Evolutionary conservation across 208 protist species (phyloP), one percentile per base, ranked within the genome.

Genomic region (Cochliopodium minus): DNA sequence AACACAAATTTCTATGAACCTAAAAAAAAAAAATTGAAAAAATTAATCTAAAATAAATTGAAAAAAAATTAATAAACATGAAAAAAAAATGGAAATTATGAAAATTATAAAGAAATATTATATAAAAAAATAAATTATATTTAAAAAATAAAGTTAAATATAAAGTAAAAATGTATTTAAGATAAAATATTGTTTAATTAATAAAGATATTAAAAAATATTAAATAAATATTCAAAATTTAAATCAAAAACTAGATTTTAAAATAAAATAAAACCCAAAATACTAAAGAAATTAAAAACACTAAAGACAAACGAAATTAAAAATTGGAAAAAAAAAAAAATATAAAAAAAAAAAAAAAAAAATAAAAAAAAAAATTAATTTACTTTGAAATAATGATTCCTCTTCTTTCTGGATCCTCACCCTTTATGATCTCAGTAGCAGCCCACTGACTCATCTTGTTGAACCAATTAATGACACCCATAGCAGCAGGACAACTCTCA

Each of bases 21-120:
- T n/a, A 43, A 43, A 43, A 43, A 43, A 43, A 43, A 43, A 43
- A 43, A 43, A 43, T n/a, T n/a, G n/a, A 43, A 43, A 43, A 43
- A 43, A 43, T n/a, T n/a, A 43, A 43, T n/a, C 17, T n/a, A 43
- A 43, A 43, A 43, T n/a, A 43, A 43, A 43, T 43, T 17, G 17
- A 20, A 43, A 22, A 17, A 43, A 43, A 22, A 43, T n/a, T n/a
- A 43, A 43, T n/a, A 43, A 43, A 43, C 17, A 43, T n/a, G n/a
- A 43, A 43, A 43, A 43, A 43, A 43, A 43, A 43, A 43, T n/a
- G n/a, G n/a, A 43, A 43, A 43, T n/a, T n/a, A 43, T n/a, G n/a
- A 43, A 43, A 43, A 43, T n/a, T n/a, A 43, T n/a, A 43, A 43
- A 43, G n/a, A 43, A 43, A 43, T n/a, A 43, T n/a, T n/a, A 20